phyloP scores from a whole-genome alignment of 306 rosid genomes.

The Vigna radiata region DNA sequence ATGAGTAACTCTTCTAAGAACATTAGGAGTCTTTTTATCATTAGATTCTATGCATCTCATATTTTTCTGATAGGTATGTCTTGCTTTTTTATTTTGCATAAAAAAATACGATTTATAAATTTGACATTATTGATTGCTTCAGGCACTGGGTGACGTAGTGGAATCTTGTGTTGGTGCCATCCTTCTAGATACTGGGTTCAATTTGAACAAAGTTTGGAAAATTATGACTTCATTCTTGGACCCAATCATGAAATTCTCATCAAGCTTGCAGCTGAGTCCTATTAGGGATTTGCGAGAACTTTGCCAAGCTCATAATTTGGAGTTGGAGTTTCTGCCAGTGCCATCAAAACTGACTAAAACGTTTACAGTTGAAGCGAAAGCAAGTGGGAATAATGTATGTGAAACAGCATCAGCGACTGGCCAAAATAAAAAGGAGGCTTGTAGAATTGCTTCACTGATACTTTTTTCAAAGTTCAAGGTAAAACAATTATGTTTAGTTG shows the following conservation, averaged over 20 bases:
- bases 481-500: slow-evolving; percentile 41
- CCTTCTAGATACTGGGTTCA: slow-evolving; percentile 89
- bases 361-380: slow-evolving; percentile 65
- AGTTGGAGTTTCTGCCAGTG: slow-evolving; percentile 21
- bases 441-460: slow-evolving; percentile 59
- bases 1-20: slow-evolving; percentile 2
- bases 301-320: slow-evolving; percentile 66
- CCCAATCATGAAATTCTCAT: slow-evolving; percentile 75
- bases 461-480: slow-evolving; percentile 67
- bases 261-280: slow-evolving; percentile 80
- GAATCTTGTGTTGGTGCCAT: slow-evolving; percentile 93
- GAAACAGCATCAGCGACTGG: slow-evolving; percentile 57
- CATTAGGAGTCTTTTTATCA: slow-evolving; percentile 8
- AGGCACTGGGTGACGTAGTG: slow-evolving; percentile 92
- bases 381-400: slow-evolving; percentile 48
- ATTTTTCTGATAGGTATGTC: slow-evolving; percentile 26
- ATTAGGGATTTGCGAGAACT: slow-evolving; percentile 82
- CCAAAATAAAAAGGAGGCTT: slow-evolving; percentile 64
- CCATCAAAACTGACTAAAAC: slow-evolving; percentile 44
- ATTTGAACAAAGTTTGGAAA: slow-evolving; percentile 72
- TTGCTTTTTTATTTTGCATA: slow-evolving; percentile 37
- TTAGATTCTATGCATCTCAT: background rate
- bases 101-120: slow-evolving; percentile 13
- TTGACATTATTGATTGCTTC: slow-evolving; percentile 45
- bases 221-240: slow-evolving; percentile 80